Conservation (phyloP, 2,329 filamentous ascomycete genomes). For the Coniosporium tulheliwenetii region DNA sequence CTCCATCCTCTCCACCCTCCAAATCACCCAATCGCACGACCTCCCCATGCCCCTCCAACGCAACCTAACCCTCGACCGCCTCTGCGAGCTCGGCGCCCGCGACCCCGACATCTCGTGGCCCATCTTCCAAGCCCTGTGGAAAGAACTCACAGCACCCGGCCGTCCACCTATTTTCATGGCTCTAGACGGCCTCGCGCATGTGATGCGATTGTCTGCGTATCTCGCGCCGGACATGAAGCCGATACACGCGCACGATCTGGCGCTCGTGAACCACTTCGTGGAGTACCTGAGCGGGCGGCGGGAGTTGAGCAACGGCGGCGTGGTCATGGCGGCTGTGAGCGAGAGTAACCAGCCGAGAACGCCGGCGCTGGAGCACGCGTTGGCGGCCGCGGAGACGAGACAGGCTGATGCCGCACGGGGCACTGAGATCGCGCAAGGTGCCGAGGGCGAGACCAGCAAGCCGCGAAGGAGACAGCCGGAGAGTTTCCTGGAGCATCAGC, state of each 20-base stretch:
- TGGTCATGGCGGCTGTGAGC: constrained; percentile 60
- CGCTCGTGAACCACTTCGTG: constrained; percentile 59
- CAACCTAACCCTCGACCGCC: constrained; percentile 46
- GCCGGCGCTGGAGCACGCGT: constrained; percentile 51
- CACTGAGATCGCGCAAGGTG: constrained; percentile 1
- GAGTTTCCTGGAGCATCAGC: no score
- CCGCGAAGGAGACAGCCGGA: constrained; percentile 12
- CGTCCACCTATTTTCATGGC: constrained; percentile 55
- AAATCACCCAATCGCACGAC: constrained; percentile 36
- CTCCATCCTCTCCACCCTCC: constrained; percentile 39
- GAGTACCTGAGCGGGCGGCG: constrained; percentile 49
- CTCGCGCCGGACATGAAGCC: constrained; percentile 51
- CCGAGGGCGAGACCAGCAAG: constrained; percentile 3
- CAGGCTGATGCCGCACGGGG: constrained; percentile 10
- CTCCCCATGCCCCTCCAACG: constrained; percentile 44
- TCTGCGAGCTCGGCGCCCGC: constrained; percentile 52
- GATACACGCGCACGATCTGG: constrained; percentile 77
- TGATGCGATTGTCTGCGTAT: constrained; percentile 69
- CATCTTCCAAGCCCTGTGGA: constrained; percentile 67
- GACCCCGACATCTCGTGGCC: constrained; percentile 68
- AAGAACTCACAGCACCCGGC: constrained; percentile 49
- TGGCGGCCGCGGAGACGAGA: constrained; percentile 34
- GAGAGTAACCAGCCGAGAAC: constrained; percentile 52
- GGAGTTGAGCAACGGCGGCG: constrained; percentile 54
- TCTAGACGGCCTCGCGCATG: constrained; percentile 65